A percentile compares a stretch with the other conserved stretches of the same genome.
Conservation (phyloP, 805 yeast genomes). For the Saccharomycopsis sp. region DNA sequence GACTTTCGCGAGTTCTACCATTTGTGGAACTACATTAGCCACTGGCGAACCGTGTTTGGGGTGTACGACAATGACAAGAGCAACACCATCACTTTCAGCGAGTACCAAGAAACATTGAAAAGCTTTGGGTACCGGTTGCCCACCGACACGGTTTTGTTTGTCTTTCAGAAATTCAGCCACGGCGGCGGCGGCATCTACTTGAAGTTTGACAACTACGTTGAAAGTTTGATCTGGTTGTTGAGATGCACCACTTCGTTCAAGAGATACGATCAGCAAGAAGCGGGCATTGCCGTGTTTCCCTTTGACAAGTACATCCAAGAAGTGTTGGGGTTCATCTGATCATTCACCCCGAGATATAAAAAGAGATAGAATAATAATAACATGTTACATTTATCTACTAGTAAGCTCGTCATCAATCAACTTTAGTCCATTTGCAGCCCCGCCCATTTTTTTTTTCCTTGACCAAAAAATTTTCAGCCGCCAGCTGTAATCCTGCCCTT, state of each 20-base stretch:
- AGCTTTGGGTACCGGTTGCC: conserved; percentile 62
- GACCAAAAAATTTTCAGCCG: too few species aligned
- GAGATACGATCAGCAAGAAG: conserved; percentile 63
- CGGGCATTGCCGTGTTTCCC: conserved; percentile 60
- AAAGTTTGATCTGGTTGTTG: conserved; percentile 65
- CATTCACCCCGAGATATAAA: too few species aligned
- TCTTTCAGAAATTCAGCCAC: conserved; percentile 43
- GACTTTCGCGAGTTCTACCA: conserved; percentile 58
- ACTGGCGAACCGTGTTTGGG: conserved; percentile 58
- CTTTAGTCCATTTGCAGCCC: too few species aligned
- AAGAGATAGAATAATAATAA: too few species aligned
- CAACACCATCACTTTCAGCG: conserved; percentile 56
- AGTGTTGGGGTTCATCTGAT: conserved; percentile 30
- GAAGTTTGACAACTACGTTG: conserved; percentile 77
- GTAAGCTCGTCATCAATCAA: too few species aligned
- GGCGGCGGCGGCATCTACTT: conserved; percentile 31
- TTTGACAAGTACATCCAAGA: conserved; percentile 60
- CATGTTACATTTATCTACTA: too few species aligned
- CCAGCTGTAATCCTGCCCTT: too few species aligned
- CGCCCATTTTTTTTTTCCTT: too few species aligned
- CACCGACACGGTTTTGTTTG: conserved; percentile 46
- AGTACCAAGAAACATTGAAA: conserved; percentile 53
- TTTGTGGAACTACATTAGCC: conserved; percentile 60
- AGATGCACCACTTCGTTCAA: conserved; percentile 72
- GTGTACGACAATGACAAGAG: conserved; percentile 51